Percentiles rank a stretch among this genome's conserved stretches.
Conservation (phyloP, 768 basidiomycete genomes). For the Mycena leptocephala region DNA sequence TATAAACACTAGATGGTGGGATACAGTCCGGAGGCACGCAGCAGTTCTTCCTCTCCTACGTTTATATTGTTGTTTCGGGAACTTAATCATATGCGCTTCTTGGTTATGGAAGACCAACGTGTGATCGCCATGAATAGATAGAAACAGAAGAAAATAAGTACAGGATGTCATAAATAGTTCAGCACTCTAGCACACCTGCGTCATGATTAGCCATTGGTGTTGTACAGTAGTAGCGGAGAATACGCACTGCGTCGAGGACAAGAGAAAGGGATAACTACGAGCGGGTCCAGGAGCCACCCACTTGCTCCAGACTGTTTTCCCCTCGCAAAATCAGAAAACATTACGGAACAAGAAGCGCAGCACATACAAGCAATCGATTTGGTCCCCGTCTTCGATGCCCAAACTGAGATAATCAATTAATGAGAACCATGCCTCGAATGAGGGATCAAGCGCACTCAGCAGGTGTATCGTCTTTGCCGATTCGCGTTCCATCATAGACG, state of each 20-base stretch:
- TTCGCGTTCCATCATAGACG: slow-evolving; percentile 67
- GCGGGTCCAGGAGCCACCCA: neutral
- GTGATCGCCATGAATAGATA: slow-evolving; percentile 14
- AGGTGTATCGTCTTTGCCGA: slow-evolving; percentile 68
- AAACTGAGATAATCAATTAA: slow-evolving; percentile 50
- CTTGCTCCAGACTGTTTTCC: slow-evolving; percentile 31
- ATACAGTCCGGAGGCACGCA: no score
- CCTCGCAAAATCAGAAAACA: neutral
- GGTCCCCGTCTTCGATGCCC: slow-evolving; percentile 75
- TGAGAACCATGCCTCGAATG: neutral
- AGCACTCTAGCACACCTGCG: neutral
- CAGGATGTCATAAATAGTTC: slow-evolving; percentile 15
- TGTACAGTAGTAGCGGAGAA: neutral
- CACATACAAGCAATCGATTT: slow-evolving; percentile 61
- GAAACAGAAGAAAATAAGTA: slow-evolving; percentile 17
- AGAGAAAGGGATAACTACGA: neutral
- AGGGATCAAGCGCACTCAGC: slow-evolving; percentile 56
- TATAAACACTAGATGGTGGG: no score
- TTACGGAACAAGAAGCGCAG: neutral
- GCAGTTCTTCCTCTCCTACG: no score
- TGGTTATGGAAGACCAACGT: neutral
- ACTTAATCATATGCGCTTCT: neutral
- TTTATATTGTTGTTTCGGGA: neutral
- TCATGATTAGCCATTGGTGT: neutral
- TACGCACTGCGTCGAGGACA: slow-evolving; percentile 1